Percentiles rank a stretch among this genome's conserved stretches.
Conservation (phyloP, 1,139 yeast species). For the Geotrichum restrictum region DNA sequence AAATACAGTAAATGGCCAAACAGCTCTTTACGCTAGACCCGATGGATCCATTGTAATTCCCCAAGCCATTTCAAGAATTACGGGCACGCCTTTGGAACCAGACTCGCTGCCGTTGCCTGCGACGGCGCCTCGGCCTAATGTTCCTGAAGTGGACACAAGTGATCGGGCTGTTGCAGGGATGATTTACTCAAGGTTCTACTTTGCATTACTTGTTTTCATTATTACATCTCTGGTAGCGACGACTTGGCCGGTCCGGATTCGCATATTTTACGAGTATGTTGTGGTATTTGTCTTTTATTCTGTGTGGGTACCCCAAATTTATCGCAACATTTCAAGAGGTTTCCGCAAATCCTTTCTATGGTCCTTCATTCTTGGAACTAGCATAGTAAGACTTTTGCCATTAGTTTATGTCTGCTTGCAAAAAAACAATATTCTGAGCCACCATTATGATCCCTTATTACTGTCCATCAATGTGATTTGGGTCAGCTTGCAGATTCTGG, state of each 20-base stretch:
- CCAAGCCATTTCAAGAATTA: not conserved
- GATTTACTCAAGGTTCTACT: slow-evolving; percentile 60
- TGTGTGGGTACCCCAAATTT: slow-evolving; percentile 88
- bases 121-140: slow-evolving; percentile 27
- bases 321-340: slow-evolving; percentile 71
- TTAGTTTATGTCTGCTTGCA: slow-evolving; percentile 55
- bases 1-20: slow-evolving; percentile 19
- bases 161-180: slow-evolving; percentile 59
- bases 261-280: slow-evolving; percentile 57
- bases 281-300: slow-evolving; percentile 56
- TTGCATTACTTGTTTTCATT: slow-evolving; percentile 54
- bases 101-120: slow-evolving; percentile 10
- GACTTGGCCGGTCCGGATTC: slow-evolving; percentile 58
- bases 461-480: slow-evolving; percentile 48
- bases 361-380: slow-evolving; percentile 67
- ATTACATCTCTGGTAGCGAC: slow-evolving; percentile 56
- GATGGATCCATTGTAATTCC: slow-evolving; percentile 27
- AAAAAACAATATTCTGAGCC: slow-evolving; percentile 47
- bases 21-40: slow-evolving; percentile 27
- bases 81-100: slow-evolving; percentile 1
- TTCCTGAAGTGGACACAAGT: slow-evolving; percentile 40
- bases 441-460: slow-evolving; percentile 53
- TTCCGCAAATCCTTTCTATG: slow-evolving; percentile 56
- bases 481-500: slow-evolving; percentile 52
- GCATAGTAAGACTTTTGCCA: slow-evolving; percentile 61